A percentile compares a stretch with the other conserved stretches of the same genome.
These are phyloP conservation scores for Lyophyllum decastes DNA, from an alignment of 768 basidiomycete genomes.

Conservation along the genomic window DNA sequence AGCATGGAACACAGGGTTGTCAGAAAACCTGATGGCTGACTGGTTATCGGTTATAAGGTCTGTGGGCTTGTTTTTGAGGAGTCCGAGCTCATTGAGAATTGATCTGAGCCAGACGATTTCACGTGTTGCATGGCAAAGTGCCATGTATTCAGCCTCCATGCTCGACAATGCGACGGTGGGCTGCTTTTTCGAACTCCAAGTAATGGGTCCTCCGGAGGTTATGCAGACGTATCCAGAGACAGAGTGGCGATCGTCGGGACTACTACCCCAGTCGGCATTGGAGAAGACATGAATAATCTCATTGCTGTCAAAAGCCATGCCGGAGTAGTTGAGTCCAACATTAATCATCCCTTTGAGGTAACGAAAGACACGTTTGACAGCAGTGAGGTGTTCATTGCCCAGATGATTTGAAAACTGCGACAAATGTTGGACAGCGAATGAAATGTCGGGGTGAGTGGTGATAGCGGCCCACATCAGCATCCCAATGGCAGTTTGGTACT, in stretches of 20 bases:
- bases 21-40: too few relatives aligned
- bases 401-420: slow-evolving; percentile 35
- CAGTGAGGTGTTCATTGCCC: slow-evolving; percentile 32
- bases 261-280: not conserved
- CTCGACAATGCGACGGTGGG: slow-evolving; percentile 5
- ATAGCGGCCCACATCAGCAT: too few relatives aligned
- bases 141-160: slow-evolving; percentile 11
- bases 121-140: slow-evolving; percentile 4
- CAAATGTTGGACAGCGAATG: slow-evolving; percentile 32
- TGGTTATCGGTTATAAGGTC: too few relatives aligned
- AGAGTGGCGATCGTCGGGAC: not conserved
- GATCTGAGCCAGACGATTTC: not conserved
- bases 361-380: slow-evolving; percentile 37
- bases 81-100: too few relatives aligned
- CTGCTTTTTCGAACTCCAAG: slow-evolving; percentile 6
- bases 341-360: slow-evolving; percentile 34
- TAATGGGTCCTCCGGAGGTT: not conserved
- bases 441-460: slow-evolving; percentile 39
- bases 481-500: too few relatives aligned
- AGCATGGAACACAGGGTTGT: too few relatives aligned
- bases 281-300: not conserved
- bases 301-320: not conserved
- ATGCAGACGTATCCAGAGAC: not conserved
- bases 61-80: too few relatives aligned
- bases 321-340: too few relatives aligned